A percentile compares a stretch with the other conserved stretches of the same genome.
phyloP scores from a whole-genome alignment of 2,329 filamentous ascomycete species.

The Hypoxylon sp. region DNA sequence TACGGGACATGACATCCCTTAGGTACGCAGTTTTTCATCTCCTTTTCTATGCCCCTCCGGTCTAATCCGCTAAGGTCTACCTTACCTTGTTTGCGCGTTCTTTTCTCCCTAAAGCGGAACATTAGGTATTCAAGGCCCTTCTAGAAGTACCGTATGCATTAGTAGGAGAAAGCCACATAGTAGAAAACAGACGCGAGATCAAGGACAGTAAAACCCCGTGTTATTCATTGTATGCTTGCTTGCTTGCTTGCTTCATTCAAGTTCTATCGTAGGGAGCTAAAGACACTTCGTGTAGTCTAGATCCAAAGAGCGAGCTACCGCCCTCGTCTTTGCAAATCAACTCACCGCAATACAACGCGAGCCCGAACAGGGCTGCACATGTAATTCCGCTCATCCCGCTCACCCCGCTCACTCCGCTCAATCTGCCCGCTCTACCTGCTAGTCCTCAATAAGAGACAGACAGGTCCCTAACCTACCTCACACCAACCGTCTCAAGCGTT shows the following conservation, averaged over 20 bases:
- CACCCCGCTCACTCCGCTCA: too few species aligned
- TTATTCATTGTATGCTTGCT: conserved; percentile 7
- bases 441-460: not conserved
- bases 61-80: not conserved
- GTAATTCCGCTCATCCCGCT: not conserved
- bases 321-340: not conserved
- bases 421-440: not conserved
- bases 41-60: too few species aligned
- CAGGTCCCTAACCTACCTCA: not conserved
- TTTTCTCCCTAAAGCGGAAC: not conserved
- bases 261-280: conserved; percentile 10
- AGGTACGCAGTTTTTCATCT: not conserved
- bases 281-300: conserved; percentile 10
- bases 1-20: not conserved
- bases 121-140: not conserved
- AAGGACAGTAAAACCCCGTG: conserved; percentile 12
- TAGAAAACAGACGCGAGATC: not conserved
- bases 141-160: not conserved
- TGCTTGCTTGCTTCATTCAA: conserved; percentile 25
- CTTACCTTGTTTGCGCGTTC: not conserved
- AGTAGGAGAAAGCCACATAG: not conserved
- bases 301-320: conserved; percentile 14
- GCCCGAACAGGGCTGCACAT: not conserved
- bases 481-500: conserved; percentile 25
- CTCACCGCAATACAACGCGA: not conserved